Conservation (phyloP, 2,329 filamentous ascomycete species). For the Ophiostoma australiae region DNA sequence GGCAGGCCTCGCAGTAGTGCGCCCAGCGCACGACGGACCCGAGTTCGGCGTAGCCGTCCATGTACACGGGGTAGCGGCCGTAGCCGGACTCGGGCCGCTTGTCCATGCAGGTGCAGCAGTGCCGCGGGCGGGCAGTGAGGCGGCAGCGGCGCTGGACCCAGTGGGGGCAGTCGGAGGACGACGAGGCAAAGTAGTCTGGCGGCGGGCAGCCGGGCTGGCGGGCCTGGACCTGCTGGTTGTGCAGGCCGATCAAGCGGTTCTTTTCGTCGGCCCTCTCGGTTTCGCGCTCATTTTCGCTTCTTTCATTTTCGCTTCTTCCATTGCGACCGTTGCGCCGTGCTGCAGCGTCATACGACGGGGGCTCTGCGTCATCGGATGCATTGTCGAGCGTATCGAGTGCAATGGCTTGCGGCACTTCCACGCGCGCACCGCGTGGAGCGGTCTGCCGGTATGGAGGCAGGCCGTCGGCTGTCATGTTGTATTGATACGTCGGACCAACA, state of each 20-base stretch:
- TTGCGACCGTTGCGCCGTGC: not conserved
- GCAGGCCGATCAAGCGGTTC: not conserved
- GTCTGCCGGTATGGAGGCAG: not conserved
- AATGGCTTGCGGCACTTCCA: not conserved
- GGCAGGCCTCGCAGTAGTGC: slow-evolving; percentile 22
- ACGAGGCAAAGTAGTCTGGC: not conserved
- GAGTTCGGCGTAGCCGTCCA: slow-evolving; percentile 15
- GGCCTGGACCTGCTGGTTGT: not conserved
- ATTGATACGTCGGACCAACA: not conserved
- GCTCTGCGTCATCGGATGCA: not conserved
- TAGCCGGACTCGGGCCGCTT: not conserved
- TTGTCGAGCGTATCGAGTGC: not conserved
- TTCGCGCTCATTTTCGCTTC: not conserved
- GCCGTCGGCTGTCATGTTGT: not conserved
- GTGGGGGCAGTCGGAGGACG: slow-evolving; percentile 14
- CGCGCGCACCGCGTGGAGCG: not conserved
- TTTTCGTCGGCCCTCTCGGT: not conserved
- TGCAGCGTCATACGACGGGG: not conserved
- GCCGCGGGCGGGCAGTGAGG: slow-evolving; percentile 16
- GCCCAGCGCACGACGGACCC: slow-evolving; percentile 18
- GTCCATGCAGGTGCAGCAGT: slow-evolving; percentile 23
- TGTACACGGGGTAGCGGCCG: slow-evolving; percentile 20
- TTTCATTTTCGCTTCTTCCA: not conserved
- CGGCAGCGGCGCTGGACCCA: slow-evolving; percentile 19
- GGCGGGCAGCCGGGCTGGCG: not conserved